These are phyloP conservation scores for Puccinia hordei DNA, from an alignment of 1,284 basidiomycete species.

Conservation along the genomic window DNA sequence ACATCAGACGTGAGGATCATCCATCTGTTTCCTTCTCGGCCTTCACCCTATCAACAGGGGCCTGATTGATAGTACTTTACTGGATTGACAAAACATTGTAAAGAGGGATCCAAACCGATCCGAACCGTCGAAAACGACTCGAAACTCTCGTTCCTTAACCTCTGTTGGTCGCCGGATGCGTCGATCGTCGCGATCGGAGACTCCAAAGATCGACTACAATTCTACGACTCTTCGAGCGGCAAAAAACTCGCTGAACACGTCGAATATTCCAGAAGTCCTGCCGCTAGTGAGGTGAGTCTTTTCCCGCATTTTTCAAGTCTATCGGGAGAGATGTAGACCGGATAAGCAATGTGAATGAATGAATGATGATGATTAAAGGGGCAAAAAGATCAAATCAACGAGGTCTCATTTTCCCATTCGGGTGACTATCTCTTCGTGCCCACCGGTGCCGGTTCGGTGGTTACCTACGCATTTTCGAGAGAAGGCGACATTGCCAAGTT, in stretches of 20 bases:
- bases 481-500: conserved; percentile 17
- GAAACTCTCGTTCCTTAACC: conserved; percentile 35
- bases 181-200: conserved; percentile 35
- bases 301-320: background rate
- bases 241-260: conserved; percentile 33
- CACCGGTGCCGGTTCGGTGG: conserved; percentile 27
- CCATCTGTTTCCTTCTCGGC: background rate
- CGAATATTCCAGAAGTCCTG: conserved; percentile 29
- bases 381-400: conserved; percentile 43
- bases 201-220: conserved; percentile 37
- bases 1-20: conserved; percentile 51
- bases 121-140: conserved; percentile 43
- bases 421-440: conserved; percentile 40
- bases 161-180: conserved; percentile 41
- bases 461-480: conserved; percentile 17
- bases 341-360: no score
- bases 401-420: conserved; percentile 31
- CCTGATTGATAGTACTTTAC: background rate
- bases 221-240: conserved; percentile 20
- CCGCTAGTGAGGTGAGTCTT: conserved; percentile 19
- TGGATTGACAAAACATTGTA: background rate
- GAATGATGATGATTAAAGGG: background rate
- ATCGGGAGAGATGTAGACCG: background rate
- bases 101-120: conserved; percentile 41
- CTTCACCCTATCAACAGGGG: conserved; percentile 2